Evolutionary conservation across 495 filamentous ascomycete species (phyloP), one percentile per base, ranked within the genome.

Genomic region (Astrocystis sublimbata): DNA sequence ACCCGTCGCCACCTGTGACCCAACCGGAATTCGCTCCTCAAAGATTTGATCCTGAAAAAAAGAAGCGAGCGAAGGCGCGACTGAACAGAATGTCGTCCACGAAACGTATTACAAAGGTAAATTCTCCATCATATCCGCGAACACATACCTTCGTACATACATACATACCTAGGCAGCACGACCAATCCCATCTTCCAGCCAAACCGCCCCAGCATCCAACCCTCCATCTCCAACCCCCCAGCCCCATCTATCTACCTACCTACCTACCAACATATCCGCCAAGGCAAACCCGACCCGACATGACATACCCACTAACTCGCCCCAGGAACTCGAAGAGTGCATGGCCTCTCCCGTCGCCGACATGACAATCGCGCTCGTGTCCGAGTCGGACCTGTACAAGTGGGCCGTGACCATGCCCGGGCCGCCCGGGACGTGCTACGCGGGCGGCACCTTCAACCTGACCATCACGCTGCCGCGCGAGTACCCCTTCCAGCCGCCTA

Each of bases 401-500:
- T 98, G 94, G 94, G 86, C 90, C 65, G 83, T 94, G 63, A 75
- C 80, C 31, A 86, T 98, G 75, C 82, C 85, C 15, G 93, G 90
- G 0, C 92, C 92, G 0, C 79, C 88, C 61, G 78, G 79, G 35
- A 89, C 90, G 4, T 76, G 86, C 21, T 97, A 92, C 75, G 79
- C 86, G 81, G 89, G 88, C 52, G 96, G 94, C 47, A 81, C 74
- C 61, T 98, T 96, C 86, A 82, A 85, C 40, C 78, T 98, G 19
- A 80, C 87, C 49, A 79, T 97, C 60, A 82, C 74, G 19, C 86
- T 98, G 4, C 94, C 94, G 19, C 78, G 75, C 60, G 89, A 94
- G 64, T 98, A 98, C 80, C 94, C 94, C 9, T 98, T 98, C 87
- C 96, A 96, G 69, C 88, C 94, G 4, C 96, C 96, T 0, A 81